Percentiles rank a stretch among this genome's conserved stretches.
phyloP scores from a whole-genome alignment of 73 alveolate species.

The Paramecium primaurelia region DNA sequence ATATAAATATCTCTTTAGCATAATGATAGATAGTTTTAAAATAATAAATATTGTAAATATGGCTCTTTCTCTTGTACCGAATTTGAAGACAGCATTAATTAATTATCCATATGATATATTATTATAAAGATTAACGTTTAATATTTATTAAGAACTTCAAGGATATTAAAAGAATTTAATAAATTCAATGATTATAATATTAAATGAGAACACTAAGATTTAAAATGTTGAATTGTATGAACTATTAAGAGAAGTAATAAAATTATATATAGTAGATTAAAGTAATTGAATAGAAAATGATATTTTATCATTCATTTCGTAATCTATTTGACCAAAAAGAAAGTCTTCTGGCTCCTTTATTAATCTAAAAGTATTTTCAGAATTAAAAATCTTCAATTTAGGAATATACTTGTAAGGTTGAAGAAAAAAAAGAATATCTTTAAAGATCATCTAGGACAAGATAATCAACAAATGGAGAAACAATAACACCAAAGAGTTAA shows the following conservation, averaged over 20 bases:
- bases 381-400: neutral
- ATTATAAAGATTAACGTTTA: neutral
- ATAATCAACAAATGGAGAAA: neutral
- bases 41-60: neutral
- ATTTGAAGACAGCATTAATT: neutral
- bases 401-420: neutral
- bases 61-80: neutral
- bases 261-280: neutral
- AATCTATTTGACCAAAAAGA: neutral
- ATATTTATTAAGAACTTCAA: neutral
- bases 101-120: conserved; percentile 3
- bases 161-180: neutral
- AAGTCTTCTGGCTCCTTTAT: neutral
- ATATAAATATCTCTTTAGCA: neutral
- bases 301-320: neutral
- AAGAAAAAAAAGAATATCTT: neutral
- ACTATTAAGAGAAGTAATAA: conserved; percentile 21
- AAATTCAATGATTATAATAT: neutral
- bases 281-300: neutral
- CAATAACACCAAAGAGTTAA: neutral
- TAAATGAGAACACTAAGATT: neutral
- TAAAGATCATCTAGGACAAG: neutral
- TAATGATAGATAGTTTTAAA: neutral
- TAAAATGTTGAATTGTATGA: neutral
- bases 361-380: neutral